Evolutionary conservation across 2,329 filamentous ascomycete species (phyloP), one percentile per base, ranked within the genome.

Genomic region (Stachybotrys elegans): DNA sequence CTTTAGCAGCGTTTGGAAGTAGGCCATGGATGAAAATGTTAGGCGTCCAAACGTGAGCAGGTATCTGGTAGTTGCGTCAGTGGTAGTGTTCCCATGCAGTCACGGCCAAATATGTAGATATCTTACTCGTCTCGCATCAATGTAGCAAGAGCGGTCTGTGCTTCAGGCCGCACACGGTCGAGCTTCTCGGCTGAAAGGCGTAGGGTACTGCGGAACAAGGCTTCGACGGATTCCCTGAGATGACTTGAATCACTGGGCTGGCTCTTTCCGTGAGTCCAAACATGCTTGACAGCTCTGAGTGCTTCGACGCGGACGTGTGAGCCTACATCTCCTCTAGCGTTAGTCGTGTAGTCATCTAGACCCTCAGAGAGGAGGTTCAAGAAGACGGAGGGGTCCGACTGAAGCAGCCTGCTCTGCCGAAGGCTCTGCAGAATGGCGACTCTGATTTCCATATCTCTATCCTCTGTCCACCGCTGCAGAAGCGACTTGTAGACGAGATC

Each of bases 301-400:
- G 88, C 91, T 61, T 91, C 85, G 5, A 92, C 70, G 4, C 93
- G 79, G 4, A 95, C 86, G 42, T 91, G 79, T 0, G 91, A 95
- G 5, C 93, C 93, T 40, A 97, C 78, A 57, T 98, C 93, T 14
- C 93, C 93, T 45, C 90, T 76, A 13, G 91, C 84, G 52, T 88
- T 92, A 4, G 88, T 91, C 0, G 88, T 95, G 58, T 97, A 97
- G 60, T 98, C 91, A 51, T 92, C 85, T 22, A 98, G 66, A 0
- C 84, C 81, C 32, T 76, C 75, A 1, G 63, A 57, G 8, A 85
- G 62, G 2, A 81, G 49, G 0, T 57, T 53, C 2, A 77, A 48
- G 45, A 81, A 75, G 3, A 56, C 53, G 5, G 53, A 50, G 4
- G 67, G 59, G 34, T 69, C 65, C 22, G 68, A 57, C 29, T 56